Evolutionary conservation across 2,329 filamentous ascomycete species (phyloP).

Genomic region (Trichoderma sp.): DNA sequence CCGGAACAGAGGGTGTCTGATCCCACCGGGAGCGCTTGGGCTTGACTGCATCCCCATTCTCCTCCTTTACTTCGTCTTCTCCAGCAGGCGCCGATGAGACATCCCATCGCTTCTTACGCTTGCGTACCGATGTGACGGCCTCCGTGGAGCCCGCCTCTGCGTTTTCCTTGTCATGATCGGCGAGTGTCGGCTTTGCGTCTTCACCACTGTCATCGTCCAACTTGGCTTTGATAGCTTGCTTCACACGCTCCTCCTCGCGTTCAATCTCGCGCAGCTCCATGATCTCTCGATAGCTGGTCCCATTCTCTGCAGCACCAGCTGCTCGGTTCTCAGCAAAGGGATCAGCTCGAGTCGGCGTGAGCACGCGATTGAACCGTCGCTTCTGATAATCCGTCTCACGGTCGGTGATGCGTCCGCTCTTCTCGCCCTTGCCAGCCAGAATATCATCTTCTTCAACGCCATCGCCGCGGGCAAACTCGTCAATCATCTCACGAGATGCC

Average conservation of each 20-base stretch:
- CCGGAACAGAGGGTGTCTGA: slow-evolving; percentile 62
- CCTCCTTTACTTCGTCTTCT: slow-evolving; percentile 49
- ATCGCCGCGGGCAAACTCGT: slow-evolving; percentile 82
- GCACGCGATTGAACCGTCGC: slow-evolving; percentile 80
- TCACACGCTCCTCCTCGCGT: slow-evolving; percentile 86
- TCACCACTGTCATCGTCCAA: slow-evolving; percentile 54
- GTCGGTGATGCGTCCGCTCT: slow-evolving; percentile 85
- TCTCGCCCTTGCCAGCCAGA: slow-evolving; percentile 75
- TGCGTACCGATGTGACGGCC: slow-evolving; percentile 60
- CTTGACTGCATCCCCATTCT: slow-evolving; percentile 55
- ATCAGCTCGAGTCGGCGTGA: slow-evolving; percentile 83
- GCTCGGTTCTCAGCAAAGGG: slow-evolving; percentile 76
- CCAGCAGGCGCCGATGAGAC: slow-evolving; percentile 60
- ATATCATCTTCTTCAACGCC: slow-evolving; percentile 92
- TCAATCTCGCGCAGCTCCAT: slow-evolving; percentile 91
- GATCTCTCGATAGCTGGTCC: slow-evolving; percentile 80
- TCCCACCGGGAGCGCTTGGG: slow-evolving; percentile 85
- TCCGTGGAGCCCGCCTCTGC: slow-evolving; percentile 67
- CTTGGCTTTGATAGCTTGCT: slow-evolving; percentile 75
- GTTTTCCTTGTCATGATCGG: slow-evolving; percentile 70
- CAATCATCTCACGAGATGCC: slow-evolving; percentile 84
- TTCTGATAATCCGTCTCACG: slow-evolving; percentile 98
- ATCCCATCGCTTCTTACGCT: slow-evolving; percentile 96
- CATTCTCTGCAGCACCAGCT: slow-evolving; percentile 64
- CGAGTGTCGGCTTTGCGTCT: slow-evolving; percentile 70